phyloP scores from a whole-genome alignment of 306 rosid genomes.

The Potentilla sterilis region DNA sequence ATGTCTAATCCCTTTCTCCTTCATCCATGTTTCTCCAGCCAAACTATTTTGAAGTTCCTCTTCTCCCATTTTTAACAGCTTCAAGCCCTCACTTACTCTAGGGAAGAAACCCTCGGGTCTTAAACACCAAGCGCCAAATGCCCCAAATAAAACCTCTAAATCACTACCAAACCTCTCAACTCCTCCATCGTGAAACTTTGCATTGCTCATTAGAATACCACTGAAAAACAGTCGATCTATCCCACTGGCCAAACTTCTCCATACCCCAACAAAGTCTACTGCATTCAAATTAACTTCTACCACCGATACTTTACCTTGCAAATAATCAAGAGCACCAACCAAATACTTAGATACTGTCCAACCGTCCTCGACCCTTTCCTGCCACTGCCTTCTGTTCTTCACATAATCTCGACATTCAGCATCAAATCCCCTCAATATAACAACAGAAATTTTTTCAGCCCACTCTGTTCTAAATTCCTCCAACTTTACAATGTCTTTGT shows the following conservation, averaged over 20 bases:
- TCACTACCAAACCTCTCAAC: conserved; percentile 66
- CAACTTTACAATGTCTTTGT: conserved; percentile 59
- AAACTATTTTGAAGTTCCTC: conserved; percentile 43
- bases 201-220: conserved; percentile 56
- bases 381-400: conserved; percentile 89
- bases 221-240: conserved; percentile 59
- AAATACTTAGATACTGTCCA: conserved; percentile 73
- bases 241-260: conserved; percentile 88
- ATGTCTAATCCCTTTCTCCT: conserved; percentile 54
- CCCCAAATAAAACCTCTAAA: conserved; percentile 73
- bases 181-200: conserved; percentile 60
- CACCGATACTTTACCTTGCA: conserved; percentile 57
- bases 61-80: conserved; percentile 62
- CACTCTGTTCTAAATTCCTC: conserved; percentile 70
- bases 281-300: conserved; percentile 63
- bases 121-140: conserved; percentile 77
- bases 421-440: conserved; percentile 84
- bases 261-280: conserved; percentile 66
- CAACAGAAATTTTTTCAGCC: conserved; percentile 72
- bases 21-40: conserved; percentile 67
- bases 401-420: conserved; percentile 64
- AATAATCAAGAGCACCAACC: conserved; percentile 67
- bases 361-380: conserved; percentile 70
- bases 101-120: conserved; percentile 92
- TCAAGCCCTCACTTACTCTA: conserved; percentile 63